A percentile compares a stretch with the other conserved stretches of the same genome.
Conservation (phyloP, 1,284 basidiomycete genomes). For the Tylopilus orsonianus region DNA sequence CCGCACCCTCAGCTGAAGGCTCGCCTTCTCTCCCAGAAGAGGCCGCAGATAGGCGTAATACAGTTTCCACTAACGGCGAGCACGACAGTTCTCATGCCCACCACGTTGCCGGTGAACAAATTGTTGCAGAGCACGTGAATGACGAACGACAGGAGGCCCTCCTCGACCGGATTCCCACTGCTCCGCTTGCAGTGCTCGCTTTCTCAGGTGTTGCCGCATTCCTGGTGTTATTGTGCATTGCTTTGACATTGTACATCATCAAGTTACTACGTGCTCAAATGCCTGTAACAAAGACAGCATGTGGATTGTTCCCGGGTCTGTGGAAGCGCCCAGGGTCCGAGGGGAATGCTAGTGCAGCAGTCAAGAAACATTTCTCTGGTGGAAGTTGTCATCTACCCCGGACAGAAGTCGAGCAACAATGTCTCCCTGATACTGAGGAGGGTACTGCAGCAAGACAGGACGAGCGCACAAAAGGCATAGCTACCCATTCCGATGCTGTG, state of each 20-base stretch:
- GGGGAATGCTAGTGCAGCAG: neutral
- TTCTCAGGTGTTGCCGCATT: conserved; percentile 40
- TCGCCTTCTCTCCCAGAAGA: neutral
- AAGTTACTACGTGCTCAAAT: conserved; percentile 35
- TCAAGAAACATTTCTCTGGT: conserved; percentile 1
- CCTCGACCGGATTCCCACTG: neutral
- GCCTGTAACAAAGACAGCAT: conserved; percentile 33
- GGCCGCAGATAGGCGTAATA: neutral
- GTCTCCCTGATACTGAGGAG: conserved; percentile 6
- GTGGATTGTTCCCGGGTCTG: conserved; percentile 36
- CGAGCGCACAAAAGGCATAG: conserved; percentile 4
- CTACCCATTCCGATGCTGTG: conserved; percentile 7
- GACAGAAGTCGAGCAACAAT: conserved; percentile 1
- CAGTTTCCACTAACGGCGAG: neutral
- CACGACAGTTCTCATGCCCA: neutral
- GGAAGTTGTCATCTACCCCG: conserved; percentile 1
- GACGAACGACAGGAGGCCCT: neutral
- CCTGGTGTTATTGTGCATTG: conserved; percentile 38
- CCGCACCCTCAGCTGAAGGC: conserved; percentile 8
- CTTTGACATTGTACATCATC: conserved; percentile 36
- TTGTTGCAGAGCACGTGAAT: neutral
- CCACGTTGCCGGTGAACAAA: neutral
- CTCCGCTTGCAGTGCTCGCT: conserved; percentile 34
- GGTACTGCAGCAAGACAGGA: conserved; percentile 2
- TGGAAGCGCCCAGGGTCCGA: conserved; percentile 25